phyloP scores from a whole-genome alignment of 305 asterid species.

The Solanum aculeatissimum region DNA sequence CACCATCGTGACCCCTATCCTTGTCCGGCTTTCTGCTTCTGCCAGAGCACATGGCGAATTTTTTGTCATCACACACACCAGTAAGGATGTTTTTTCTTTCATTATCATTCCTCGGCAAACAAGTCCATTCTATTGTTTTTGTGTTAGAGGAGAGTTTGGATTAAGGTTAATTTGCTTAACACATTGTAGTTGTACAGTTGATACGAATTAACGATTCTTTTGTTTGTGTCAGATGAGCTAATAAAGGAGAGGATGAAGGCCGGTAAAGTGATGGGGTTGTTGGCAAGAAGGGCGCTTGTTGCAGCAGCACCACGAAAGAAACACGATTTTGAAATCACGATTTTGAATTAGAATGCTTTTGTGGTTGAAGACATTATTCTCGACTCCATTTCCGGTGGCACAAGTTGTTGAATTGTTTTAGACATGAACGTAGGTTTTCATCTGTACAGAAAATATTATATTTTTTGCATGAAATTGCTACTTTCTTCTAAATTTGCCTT shows the following conservation, averaged over 20 bases:
- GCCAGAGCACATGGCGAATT: conserved; percentile 27
- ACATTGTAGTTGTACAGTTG: too few relatives aligned
- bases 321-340: neutral
- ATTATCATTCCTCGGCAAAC: neutral
- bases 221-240: conserved; percentile 21
- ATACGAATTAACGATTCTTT: neutral
- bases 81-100: neutral
- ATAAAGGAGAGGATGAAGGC: conserved; percentile 8
- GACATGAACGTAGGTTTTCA: neutral
- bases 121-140: neutral
- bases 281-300: conserved; percentile 59
- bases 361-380: neutral
- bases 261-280: neutral
- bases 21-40: conserved; percentile 51
- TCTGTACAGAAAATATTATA: neutral
- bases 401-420: neutral
- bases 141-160: neutral
- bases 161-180: too few relatives aligned
- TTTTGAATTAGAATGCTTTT: neutral
- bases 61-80: neutral
- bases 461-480: neutral
- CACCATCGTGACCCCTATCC: conserved; percentile 58
- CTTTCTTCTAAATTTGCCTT: neutral
- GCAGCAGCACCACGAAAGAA: neutral
- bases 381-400: neutral